Evolutionary conservation across 257 asterid species (phyloP).

Genomic region (Henckelia pumila): DNA sequence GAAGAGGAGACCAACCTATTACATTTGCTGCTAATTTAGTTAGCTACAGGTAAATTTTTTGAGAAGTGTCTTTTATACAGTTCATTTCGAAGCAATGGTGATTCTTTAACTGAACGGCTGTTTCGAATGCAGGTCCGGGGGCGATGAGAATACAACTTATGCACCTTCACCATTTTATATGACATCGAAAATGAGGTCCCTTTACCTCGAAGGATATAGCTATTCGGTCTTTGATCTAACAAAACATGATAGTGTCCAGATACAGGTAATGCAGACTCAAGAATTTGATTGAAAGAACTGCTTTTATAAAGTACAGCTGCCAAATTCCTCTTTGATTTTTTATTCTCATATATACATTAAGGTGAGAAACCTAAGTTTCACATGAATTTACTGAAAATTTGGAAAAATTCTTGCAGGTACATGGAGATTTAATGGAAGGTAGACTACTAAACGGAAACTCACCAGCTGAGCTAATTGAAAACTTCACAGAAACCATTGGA

Average conservation of each 20-base stretch:
- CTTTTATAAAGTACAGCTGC: neutral
- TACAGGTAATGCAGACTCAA: slow-evolving; percentile 53
- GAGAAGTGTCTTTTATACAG: neutral
- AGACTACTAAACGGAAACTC: slow-evolving; percentile 77
- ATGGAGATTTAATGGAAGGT: slow-evolving; percentile 75
- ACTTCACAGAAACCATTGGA: slow-evolving; percentile 75
- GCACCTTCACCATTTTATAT: slow-evolving; percentile 94
- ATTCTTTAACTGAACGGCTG: slow-evolving; percentile 4
- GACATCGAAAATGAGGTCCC: slow-evolving; percentile 87
- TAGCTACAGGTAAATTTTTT: slow-evolving; percentile 71
- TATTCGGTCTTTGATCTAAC: slow-evolving; percentile 89
- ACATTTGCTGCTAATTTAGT: slow-evolving; percentile 94
- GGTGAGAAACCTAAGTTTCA: no score
- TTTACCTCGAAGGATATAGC: slow-evolving; percentile 87
- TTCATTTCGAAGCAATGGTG: neutral
- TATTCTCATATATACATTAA: neutral
- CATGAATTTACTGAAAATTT: slow-evolving; percentile 4
- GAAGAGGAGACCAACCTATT: slow-evolving; percentile 97
- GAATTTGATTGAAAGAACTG: neutral
- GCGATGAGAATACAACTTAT: slow-evolving; percentile 92
- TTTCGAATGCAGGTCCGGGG: slow-evolving; percentile 71
- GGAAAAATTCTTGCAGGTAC: slow-evolving; percentile 44
- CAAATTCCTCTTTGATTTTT: no score
- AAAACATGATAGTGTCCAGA: slow-evolving; percentile 68
- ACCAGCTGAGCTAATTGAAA: slow-evolving; percentile 74